A percentile compares a stretch with the other conserved stretches of the same genome.
Evolutionary conservation across 179 eudicot species (phyloP).

Genomic region (Actinidia chinensis): DNA sequence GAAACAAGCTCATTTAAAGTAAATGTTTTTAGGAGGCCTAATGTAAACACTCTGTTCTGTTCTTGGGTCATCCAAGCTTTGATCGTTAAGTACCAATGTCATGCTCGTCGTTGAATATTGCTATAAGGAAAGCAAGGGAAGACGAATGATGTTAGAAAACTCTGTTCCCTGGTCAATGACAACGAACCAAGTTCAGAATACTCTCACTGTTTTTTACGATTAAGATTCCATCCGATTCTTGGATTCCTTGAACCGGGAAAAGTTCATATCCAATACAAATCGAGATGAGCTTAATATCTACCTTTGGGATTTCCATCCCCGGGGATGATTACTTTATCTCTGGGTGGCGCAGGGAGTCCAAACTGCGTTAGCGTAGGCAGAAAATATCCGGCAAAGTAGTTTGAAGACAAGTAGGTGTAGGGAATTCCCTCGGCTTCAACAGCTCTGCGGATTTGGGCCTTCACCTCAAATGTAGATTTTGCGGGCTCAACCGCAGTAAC

Average conservation of each 20-base stretch:
- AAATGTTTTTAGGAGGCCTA: slow-evolving; percentile 43
- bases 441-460: slow-evolving; percentile 38
- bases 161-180: background rate
- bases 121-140: slow-evolving; percentile 23
- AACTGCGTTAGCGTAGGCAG: slow-evolving; percentile 62
- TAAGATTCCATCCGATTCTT: background rate
- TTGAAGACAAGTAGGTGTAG: slow-evolving; percentile 44
- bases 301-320: slow-evolving; percentile 86
- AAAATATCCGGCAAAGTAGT: slow-evolving; percentile 57
- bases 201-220: background rate
- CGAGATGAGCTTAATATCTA: background rate
- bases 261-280: background rate
- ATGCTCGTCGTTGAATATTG: slow-evolving; percentile 43
- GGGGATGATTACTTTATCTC: slow-evolving; percentile 60
- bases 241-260: background rate
- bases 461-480: slow-evolving; percentile 25
- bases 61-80: slow-evolving; percentile 62
- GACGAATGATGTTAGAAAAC: background rate
- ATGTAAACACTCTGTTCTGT: slow-evolving; percentile 59
- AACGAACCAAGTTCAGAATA: background rate
- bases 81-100: slow-evolving; percentile 57
- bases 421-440: slow-evolving; percentile 54
- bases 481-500: slow-evolving; percentile 32
- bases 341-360: slow-evolving; percentile 69
- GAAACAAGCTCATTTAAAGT: slow-evolving; percentile 56